Conservation (phyloP, 2,329 filamentous ascomycete species). For the Elsinoe fawcettii region DNA sequence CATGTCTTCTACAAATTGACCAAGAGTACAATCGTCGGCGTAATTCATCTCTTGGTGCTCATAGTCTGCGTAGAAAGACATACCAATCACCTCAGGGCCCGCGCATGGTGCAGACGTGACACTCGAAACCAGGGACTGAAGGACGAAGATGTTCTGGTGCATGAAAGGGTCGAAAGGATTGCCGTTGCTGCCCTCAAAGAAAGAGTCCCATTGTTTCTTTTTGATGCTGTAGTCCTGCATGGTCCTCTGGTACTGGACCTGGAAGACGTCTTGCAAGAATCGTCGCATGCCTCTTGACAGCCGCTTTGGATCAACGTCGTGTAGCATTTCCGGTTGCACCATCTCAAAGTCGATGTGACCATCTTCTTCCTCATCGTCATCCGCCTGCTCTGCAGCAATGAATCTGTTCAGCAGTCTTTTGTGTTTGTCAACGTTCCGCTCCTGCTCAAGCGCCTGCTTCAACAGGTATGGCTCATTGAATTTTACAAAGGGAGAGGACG, state of each 20-base stretch:
- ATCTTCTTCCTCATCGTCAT: slow-evolving; percentile 27
- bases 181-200: slow-evolving; percentile 77
- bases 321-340: slow-evolving; percentile 92
- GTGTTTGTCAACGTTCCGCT: slow-evolving; percentile 72
- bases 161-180: slow-evolving; percentile 91
- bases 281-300: slow-evolving; percentile 86
- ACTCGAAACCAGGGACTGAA: slow-evolving; percentile 91
- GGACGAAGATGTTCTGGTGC: slow-evolving; percentile 90
- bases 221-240: slow-evolving; percentile 90
- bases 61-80: slow-evolving; percentile 84
- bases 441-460: slow-evolving; percentile 85
- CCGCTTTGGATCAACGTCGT: slow-evolving; percentile 73
- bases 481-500: slow-evolving; percentile 90
- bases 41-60: slow-evolving; percentile 63
- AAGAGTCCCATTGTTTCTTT: slow-evolving; percentile 92
- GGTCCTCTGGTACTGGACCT: slow-evolving; percentile 94
- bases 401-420: slow-evolving; percentile 73
- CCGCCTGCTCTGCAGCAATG: slow-evolving; percentile 34
- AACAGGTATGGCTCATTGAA: slow-evolving; percentile 90
- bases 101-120: slow-evolving; percentile 87
- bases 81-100: slow-evolving; percentile 80
- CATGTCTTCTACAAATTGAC: slow-evolving; percentile 89
- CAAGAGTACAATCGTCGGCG: slow-evolving; percentile 79
- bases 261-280: slow-evolving; percentile 87
- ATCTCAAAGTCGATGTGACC: slow-evolving; percentile 62